Conservation (phyloP, 1,139 yeast genomes). For the Zygosaccharomyces sapae region DNA sequence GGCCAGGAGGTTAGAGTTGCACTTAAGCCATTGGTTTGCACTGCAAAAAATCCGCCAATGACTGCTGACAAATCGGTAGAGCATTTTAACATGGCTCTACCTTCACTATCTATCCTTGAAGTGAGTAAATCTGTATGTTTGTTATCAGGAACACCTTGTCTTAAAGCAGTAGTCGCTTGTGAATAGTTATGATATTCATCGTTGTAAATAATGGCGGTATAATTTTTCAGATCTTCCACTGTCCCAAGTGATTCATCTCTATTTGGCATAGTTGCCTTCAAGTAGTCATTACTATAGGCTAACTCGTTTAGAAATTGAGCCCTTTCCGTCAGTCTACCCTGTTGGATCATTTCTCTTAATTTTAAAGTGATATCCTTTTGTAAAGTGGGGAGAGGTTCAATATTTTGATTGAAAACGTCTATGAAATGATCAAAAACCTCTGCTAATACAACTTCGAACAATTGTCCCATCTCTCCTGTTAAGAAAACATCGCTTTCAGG, state of each 20-base stretch:
- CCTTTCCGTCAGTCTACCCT: constrained; percentile 21
- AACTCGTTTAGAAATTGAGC: constrained; percentile 24
- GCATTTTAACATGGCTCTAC: constrained; percentile 37
- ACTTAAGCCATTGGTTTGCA: constrained; percentile 50
- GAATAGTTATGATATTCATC: constrained; percentile 65
- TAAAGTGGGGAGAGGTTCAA: constrained; percentile 34
- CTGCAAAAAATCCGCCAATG: constrained; percentile 36
- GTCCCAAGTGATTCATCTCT: constrained; percentile 33
- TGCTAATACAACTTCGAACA: constrained; percentile 27
- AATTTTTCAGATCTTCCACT: constrained; percentile 29
- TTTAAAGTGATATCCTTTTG: constrained; percentile 30
- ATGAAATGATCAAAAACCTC: constrained; percentile 35
- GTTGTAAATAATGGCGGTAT: constrained; percentile 60
- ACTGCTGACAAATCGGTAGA: constrained; percentile 29
- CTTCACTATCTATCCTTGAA: constrained; percentile 37
- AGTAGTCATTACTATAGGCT: constrained; percentile 24
- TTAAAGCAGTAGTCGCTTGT: constrained; percentile 37
- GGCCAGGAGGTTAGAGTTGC: constrained; percentile 50
- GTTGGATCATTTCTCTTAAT: constrained; percentile 29
- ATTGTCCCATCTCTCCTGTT: constrained; percentile 11
- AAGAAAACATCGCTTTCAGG: constrained; percentile 18
- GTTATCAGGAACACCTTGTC: constrained; percentile 37
- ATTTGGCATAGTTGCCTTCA: constrained; percentile 13
- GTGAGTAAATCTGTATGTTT: constrained; percentile 35
- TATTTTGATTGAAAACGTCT: constrained; percentile 35